Conservation (phyloP, 1,284 basidiomycete genomes). For the Ceratorhiza oryzae-sativae region DNA sequence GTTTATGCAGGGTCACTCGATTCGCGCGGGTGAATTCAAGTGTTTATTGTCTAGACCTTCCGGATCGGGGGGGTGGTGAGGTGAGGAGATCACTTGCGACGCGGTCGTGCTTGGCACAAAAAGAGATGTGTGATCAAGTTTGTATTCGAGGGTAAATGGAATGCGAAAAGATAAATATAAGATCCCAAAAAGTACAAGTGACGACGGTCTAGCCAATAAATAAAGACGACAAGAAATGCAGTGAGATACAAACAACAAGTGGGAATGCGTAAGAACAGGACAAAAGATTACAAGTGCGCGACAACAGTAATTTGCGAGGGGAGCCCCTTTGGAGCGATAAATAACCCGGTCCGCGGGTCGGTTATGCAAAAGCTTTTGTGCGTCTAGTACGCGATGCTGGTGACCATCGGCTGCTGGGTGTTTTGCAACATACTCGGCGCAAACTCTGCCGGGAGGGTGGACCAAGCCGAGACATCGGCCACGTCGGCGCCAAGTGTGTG, state of each 20-base stretch:
- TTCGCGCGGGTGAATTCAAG: not conserved
- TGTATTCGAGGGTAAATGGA: not conserved
- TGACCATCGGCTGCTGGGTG: conserved; percentile 8
- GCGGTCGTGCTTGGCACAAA: conserved; percentile 9
- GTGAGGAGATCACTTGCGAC: conserved; percentile 22
- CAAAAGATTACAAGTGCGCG: conserved; percentile 33
- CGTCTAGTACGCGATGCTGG: conserved; percentile 33
- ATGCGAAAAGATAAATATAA: conserved; percentile 37
- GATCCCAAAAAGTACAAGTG: conserved; percentile 38
- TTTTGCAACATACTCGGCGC: conserved; percentile 2
- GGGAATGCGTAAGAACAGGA: conserved; percentile 26
- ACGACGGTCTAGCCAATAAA: conserved; percentile 39
- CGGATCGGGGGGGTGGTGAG: conserved; percentile 2
- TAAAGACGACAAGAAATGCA: conserved; percentile 17
- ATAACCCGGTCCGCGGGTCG: not conserved
- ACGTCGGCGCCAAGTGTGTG: conserved; percentile 32
- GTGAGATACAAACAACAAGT: conserved; percentile 37
- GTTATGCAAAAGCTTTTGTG: conserved; percentile 8
- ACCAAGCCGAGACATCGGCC: conserved; percentile 25
- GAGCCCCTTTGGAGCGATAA: not conserved
- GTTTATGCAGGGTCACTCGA: not conserved
- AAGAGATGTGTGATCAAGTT: conserved; percentile 14
- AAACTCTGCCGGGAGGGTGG: conserved; percentile 22
- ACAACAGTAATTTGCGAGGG: conserved; percentile 25
- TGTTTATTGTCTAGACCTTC: conserved; percentile 20